These are phyloP conservation scores for Candida rishiriensis DNA, from an alignment of 805 yeast species.

Conservation along the genomic window DNA sequence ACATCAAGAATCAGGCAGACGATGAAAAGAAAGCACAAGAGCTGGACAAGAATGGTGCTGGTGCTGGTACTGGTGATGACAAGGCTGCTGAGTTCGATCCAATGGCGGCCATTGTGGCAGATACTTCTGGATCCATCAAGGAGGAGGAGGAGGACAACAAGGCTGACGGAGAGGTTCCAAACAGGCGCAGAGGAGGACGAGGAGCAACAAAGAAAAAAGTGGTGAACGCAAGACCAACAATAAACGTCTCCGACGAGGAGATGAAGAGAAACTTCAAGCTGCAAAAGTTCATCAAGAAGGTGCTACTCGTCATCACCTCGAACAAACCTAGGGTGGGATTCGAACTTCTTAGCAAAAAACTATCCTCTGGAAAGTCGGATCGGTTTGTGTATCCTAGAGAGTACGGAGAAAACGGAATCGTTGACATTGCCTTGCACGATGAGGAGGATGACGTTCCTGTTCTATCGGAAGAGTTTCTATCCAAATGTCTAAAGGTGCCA, in stretches of 20 bases:
- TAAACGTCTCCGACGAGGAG: constrained; percentile 10
- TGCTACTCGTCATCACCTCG: constrained; percentile 14
- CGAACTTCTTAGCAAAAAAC: constrained; percentile 7
- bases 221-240: background rate
- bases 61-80: too few relatives aligned
- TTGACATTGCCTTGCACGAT: constrained; percentile 30
- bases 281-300: constrained; percentile 19
- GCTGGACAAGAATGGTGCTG: constrained; percentile 1
- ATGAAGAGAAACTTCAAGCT: constrained; percentile 13
- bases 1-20: background rate
- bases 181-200: constrained; percentile 6
- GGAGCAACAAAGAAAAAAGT: background rate
- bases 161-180: background rate
- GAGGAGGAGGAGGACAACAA: background rate
- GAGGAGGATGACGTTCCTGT: constrained; percentile 27
- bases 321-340: constrained; percentile 25
- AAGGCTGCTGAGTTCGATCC: too few relatives aligned
- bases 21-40: constrained; percentile 1
- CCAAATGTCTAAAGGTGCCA: constrained; percentile 44
- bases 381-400: constrained; percentile 13
- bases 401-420: constrained; percentile 26
- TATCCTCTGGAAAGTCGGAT: background rate
- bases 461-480: constrained; percentile 50
- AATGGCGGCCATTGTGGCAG: too few relatives aligned
- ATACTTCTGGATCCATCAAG: background rate